Evolutionary conservation across 306 rosid species (phyloP).

Genomic region (Ormosia semicastrata): DNA sequence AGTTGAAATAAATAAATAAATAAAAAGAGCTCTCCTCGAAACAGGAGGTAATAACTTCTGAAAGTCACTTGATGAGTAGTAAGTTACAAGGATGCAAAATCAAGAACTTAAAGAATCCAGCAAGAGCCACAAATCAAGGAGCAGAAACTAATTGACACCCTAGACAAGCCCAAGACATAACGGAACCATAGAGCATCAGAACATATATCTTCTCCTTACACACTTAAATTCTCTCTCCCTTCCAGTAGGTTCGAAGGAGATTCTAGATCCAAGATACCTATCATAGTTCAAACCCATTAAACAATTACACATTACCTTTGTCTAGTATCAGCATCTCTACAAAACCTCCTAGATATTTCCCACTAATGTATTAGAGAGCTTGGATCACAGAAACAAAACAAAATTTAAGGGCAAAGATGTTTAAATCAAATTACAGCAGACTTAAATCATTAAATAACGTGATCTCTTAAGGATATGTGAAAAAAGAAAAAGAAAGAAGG

Average conservation of each 20-base stretch:
- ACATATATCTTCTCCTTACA: not conserved
- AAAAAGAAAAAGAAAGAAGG: not conserved
- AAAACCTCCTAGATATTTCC: not conserved
- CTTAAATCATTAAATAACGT: not conserved
- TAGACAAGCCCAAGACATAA: not conserved
- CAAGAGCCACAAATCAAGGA: not conserved
- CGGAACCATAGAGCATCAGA: not conserved
- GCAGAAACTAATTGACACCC: not conserved
- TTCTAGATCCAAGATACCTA: not conserved
- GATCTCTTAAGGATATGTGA: not conserved
- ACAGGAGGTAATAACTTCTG: not conserved
- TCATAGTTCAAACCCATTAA: not conserved
- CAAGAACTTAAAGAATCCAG: constrained; percentile 19
- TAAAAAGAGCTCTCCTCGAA: not conserved
- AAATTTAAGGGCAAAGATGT: no score
- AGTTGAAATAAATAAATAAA: not conserved
- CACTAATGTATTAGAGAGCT: not conserved
- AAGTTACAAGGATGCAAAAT: constrained; percentile 17
- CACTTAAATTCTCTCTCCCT: not conserved
- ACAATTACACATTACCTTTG: not conserved
- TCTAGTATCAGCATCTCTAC: not conserved
- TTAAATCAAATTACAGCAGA: not conserved
- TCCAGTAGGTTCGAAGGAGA: not conserved
- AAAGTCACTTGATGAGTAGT: not conserved
- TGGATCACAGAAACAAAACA: no score